These are phyloP conservation scores for Akanthomyces dipterigenus DNA, from an alignment of 2,329 filamentous ascomycete species.

Conservation along the genomic window DNA sequence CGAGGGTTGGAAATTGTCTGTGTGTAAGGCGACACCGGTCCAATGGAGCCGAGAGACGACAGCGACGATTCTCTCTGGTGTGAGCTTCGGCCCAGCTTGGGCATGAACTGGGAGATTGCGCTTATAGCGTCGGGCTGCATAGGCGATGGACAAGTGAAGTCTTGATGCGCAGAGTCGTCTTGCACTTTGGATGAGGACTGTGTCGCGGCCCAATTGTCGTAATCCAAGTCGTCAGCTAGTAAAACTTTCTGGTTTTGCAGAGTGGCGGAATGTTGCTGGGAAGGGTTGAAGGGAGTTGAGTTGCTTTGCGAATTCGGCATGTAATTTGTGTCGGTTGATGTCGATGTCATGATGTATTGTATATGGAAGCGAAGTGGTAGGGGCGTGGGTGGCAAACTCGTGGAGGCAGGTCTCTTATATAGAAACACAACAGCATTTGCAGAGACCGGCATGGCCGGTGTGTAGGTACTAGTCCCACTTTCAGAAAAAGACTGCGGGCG, in stretches of 20 bases:
- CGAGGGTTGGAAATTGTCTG: constrained; percentile 51
- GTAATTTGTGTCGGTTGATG: not conserved
- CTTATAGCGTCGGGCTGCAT: constrained; percentile 40
- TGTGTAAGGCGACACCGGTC: constrained; percentile 53
- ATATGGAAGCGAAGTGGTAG: constrained; percentile 1
- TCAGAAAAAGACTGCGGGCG: constrained; percentile 1
- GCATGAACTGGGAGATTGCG: constrained; percentile 29
- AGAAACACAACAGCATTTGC: not conserved
- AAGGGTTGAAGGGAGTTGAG: not conserved
- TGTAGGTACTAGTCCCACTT: not conserved
- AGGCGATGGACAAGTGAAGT: constrained; percentile 17
- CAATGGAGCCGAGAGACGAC: constrained; percentile 53
- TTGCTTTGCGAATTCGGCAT: not conserved
- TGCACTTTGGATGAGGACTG: not conserved
- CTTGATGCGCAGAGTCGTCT: constrained; percentile 8
- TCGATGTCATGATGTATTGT: constrained; percentile 8
- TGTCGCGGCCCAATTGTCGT: constrained; percentile 2
- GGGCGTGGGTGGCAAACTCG: constrained; percentile 12
- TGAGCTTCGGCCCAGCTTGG: constrained; percentile 32
- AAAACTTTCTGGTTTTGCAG: not conserved
- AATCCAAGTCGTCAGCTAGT: not conserved
- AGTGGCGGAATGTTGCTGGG: not conserved
- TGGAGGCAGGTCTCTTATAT: constrained; percentile 7
- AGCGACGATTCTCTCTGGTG: constrained; percentile 57
- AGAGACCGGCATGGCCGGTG: constrained; percentile 6